Evolutionary conservation across 495 filamentous ascomycete species (phyloP).

Genomic region (Xylaria bambusicola): DNA sequence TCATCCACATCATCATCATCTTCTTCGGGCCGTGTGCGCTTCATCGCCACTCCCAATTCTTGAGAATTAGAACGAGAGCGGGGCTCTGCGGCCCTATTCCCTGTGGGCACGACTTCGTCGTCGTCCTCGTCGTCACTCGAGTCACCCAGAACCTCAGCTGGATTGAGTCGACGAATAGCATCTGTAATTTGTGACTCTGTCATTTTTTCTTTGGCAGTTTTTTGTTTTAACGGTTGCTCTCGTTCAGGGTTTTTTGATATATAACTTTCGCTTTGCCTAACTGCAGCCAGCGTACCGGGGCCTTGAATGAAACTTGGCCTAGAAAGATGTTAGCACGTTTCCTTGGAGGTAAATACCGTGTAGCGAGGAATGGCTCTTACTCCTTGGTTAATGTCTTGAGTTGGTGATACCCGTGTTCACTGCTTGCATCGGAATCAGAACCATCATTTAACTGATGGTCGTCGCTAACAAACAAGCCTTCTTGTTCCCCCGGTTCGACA

Average conservation of each 20-base stretch:
- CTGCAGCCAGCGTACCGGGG: conserved; percentile 22
- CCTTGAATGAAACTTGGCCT: conserved; percentile 31
- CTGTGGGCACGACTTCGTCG: neutral
- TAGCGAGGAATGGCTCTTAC: conserved; percentile 2
- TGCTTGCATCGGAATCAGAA: conserved; percentile 6
- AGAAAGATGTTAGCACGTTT: conserved; percentile 17
- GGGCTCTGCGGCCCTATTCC: neutral
- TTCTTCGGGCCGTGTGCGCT: conserved; percentile 13
- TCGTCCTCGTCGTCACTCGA: neutral
- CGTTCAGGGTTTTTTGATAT: neutral
- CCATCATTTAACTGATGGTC: conserved; percentile 12
- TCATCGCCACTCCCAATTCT: conserved; percentile 6
- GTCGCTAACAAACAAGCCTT: conserved; percentile 16
- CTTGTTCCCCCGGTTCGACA: conserved; percentile 7
- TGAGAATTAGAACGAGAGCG: neutral
- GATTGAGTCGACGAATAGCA: conserved; percentile 26
- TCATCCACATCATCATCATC: conserved; percentile 13
- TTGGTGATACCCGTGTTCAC: conserved; percentile 8
- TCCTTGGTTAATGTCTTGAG: conserved; percentile 1
- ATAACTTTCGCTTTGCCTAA: conserved; percentile 24
- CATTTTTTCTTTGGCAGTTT: conserved; percentile 9
- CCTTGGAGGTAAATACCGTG: neutral
- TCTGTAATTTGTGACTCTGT: conserved; percentile 19
- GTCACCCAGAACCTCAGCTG: conserved; percentile 17
- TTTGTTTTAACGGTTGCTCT: conserved; percentile 4